Evolutionary conservation across 768 basidiomycete genomes (phyloP), one percentile per base, ranked within the genome.

Genomic region (Stropharia rugosoannulata): DNA sequence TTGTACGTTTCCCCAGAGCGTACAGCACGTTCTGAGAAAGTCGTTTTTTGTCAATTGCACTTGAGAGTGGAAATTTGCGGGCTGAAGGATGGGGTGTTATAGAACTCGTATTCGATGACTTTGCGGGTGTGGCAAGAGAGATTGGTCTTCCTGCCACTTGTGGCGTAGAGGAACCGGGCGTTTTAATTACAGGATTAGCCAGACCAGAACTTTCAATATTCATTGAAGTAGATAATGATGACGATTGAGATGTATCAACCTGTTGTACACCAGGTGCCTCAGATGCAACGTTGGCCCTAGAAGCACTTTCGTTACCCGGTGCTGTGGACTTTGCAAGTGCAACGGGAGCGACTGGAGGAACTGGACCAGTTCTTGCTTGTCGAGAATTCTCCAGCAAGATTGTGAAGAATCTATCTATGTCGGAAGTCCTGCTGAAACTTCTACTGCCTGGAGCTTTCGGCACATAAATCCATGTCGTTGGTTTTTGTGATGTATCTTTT

Each of bases 21-120:
- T 74, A 75, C 18, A 88, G 59, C 43, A 88, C 71, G 65, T 86
- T 84, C 42, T 71, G 76, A 2, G 86, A 85, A 25, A 88, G 73
- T 41, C 73, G 74, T 44, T 68, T 77, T 59, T 73, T 80, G 62
- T 84, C 74, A 5, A 80, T 83, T 27, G 81, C 68, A 35, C 63
- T 57, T 22, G 78, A 77, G 4, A 72, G 70, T 49, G 69, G 69
- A 46, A 51, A 19, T 12, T 40, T 41, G 32, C 35, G 38, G n/a
- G 51, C 27, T 18, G 42, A 19, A 10, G 18, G 16, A 10, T 39
- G 41, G 18, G 54, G 52, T 25, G 38, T 41, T 25, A 27, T n/a
- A 15, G 16, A 16, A 51, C 16, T 16, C 12, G 18, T 25, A 36
- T 38, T 49, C 11, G 38, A 11, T 25, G 42, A 6, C n/a, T 35